Conservation (phyloP, 371 early-diverging fungal genomes). For the Apophysomyces trapeziformis region DNA sequence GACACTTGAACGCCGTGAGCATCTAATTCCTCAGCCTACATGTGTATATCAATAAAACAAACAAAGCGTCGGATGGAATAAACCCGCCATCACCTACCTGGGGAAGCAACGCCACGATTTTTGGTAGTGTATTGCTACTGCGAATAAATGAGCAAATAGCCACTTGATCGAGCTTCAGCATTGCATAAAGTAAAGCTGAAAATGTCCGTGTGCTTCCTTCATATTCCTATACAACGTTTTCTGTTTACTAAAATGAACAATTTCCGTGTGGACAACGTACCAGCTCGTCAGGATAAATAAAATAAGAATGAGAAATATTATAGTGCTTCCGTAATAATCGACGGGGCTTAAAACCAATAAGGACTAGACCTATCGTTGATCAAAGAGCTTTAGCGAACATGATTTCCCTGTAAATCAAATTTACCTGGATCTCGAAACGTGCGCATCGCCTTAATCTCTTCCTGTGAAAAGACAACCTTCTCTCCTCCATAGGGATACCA, state of each 20-base stretch:
- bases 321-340: slow-evolving; percentile 44
- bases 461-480: slow-evolving; percentile 61
- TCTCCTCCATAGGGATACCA: slow-evolving; percentile 63
- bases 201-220: slow-evolving; percentile 71
- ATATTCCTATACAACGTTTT: slow-evolving; percentile 36
- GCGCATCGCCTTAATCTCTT: slow-evolving; percentile 56
- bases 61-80: not conserved
- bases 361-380: slow-evolving; percentile 48
- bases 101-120: slow-evolving; percentile 67
- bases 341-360: slow-evolving; percentile 70
- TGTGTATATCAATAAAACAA: not conserved
- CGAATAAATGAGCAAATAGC: slow-evolving; percentile 66
- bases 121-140: slow-evolving; percentile 52
- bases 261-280: slow-evolving; percentile 29
- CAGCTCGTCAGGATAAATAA: slow-evolving; percentile 78
- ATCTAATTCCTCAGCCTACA: slow-evolving; percentile 34
- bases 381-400: not conserved
- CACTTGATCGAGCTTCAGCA: slow-evolving; percentile 55
- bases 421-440: slow-evolving; percentile 59
- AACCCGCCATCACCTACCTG: slow-evolving; percentile 45
- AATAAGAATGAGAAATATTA: slow-evolving; percentile 66
- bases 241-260: not conserved
- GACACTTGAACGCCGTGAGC: slow-evolving; percentile 41
- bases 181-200: slow-evolving; percentile 59
- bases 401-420: too few relatives aligned